Evolutionary conservation across 768 basidiomycete species (phyloP), one percentile per base, ranked within the genome.

Genomic region (Leccinum ochraceum): DNA sequence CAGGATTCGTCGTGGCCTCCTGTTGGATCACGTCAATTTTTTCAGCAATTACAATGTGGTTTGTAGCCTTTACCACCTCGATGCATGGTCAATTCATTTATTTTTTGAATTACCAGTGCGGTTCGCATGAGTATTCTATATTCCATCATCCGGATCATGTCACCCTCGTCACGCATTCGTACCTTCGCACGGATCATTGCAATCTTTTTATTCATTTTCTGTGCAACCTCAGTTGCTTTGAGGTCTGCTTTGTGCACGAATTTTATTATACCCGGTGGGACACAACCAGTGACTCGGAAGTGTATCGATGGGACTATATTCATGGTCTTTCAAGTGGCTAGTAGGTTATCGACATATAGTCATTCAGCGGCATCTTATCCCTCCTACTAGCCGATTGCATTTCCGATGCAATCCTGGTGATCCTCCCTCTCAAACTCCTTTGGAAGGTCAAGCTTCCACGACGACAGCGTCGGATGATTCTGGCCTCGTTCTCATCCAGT

Each of bases 381-480:
- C 24, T 24, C 8, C 24, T 22, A 13, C 48, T 49, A 49, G 48
- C 48, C 48, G 48, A 49, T 26, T 49, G 24, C 22, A 16, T 49
- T 16, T 49, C 48, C 3, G 48, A 49, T 49, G 48, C 24, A 49
- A 49, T 8, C 24, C 48, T 49, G 48, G 48, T 49, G 14, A 14
- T 49, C 48, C 22, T 49, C 14, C 6, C 48, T 49, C 48, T 49
- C 22, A 49, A 16, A 49, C 54, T 67, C 22, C 59, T 67, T 32
- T 60, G 63, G 66, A 53, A 26, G 11, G 49, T 65, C 36, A 60
- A 46, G 16, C 67, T 67, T 54, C 63, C 67, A 8, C 22, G 3
- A 32, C 22, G 59, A 48, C 63, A 65, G 26, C 67, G 57, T 39
- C 56, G 52, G 26, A 67, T 67, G 67, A 52, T 68, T 34, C 9